These are phyloP conservation scores for Nakazawaea populi DNA, from an alignment of 805 yeast species.

Conservation along the genomic window DNA sequence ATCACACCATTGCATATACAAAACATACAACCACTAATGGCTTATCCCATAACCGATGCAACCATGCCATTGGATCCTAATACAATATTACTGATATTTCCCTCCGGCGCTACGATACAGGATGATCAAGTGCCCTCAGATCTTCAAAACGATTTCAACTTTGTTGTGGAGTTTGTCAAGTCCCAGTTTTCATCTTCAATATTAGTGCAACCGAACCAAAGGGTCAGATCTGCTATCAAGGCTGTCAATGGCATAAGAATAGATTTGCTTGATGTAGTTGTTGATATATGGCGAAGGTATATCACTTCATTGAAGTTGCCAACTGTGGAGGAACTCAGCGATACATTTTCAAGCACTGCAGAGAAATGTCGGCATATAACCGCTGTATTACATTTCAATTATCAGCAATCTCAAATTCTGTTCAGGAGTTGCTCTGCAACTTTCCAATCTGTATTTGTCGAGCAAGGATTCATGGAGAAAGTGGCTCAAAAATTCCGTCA, in stretches of 20 bases:
- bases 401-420: slow-evolving; percentile 13
- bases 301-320: background rate
- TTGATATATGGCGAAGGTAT: background rate
- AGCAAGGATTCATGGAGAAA: slow-evolving; percentile 8
- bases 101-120: background rate
- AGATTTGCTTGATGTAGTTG: slow-evolving; percentile 1
- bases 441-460: slow-evolving; percentile 14
- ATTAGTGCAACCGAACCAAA: slow-evolving; percentile 1
- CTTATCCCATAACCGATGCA: background rate
- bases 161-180: slow-evolving; percentile 4
- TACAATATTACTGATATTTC: slow-evolving; percentile 1
- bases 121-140: slow-evolving; percentile 7
- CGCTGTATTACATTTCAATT: slow-evolving; percentile 1
- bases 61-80: background rate
- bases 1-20: too few species aligned
- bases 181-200: background rate
- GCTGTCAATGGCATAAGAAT: background rate
- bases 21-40: background rate
- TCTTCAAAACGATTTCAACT: slow-evolving; percentile 7
- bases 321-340: background rate
- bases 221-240: slow-evolving; percentile 5
- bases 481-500: slow-evolving; percentile 13
- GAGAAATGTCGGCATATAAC: slow-evolving; percentile 2
- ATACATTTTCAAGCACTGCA: background rate
- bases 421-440: slow-evolving; percentile 18